These are phyloP conservation scores for Coffea canephora DNA, from an alignment of 257 asterid species.

Conservation along the genomic window DNA sequence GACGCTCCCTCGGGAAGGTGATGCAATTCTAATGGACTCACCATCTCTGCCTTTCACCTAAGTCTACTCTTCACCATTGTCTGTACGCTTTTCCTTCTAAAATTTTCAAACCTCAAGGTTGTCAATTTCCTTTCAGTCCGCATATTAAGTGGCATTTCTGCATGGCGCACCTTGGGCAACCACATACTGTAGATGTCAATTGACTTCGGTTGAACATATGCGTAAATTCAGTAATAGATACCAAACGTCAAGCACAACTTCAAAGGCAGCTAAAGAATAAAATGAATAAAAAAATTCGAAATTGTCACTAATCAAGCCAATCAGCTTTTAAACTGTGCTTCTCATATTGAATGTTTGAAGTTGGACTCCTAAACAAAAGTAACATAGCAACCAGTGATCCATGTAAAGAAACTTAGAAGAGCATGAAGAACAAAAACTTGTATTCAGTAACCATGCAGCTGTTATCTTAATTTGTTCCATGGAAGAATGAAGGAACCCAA, in stretches of 20 bases:
- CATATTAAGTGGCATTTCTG: not conserved
- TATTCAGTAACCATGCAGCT: not conserved
- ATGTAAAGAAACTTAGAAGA: not conserved
- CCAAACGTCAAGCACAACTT: not conserved
- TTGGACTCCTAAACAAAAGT: constrained; percentile 5
- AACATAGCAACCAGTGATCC: not conserved
- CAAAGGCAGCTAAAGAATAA: not conserved
- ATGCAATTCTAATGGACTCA: not conserved
- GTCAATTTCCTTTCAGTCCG: not conserved
- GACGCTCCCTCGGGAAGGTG: not conserved
- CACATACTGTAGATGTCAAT: not conserved
- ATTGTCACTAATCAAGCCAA: not conserved
- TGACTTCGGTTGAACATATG: not conserved
- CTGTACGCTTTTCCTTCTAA: too few relatives aligned
- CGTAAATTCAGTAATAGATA: too few relatives aligned
- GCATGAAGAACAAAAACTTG: not conserved
- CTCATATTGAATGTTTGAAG: not conserved
- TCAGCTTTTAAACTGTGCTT: not conserved
- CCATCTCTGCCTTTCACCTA: not conserved
- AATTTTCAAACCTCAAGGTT: too few relatives aligned
- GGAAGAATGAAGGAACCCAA: constrained; percentile 12
- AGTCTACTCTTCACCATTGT: not conserved
- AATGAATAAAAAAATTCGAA: not conserved
- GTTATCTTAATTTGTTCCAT: constrained; percentile 2
- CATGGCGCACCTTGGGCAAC: not conserved